phyloP scores from a whole-genome alignment of 257 asterid genomes.

The Eucommia ulmoides region DNA sequence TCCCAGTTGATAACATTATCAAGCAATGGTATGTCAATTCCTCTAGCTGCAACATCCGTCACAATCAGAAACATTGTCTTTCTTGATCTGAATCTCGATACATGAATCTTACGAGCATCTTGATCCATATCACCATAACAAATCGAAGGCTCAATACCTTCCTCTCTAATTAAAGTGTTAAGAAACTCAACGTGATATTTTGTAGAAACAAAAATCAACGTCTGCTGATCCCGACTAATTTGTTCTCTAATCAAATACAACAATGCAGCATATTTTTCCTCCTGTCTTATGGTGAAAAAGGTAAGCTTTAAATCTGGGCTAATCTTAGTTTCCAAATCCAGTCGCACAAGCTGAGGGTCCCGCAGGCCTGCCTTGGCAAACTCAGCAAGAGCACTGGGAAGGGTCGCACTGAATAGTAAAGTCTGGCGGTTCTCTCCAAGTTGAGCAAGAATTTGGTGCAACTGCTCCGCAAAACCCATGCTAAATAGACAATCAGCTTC shows the following conservation, averaged over 20 bases:
- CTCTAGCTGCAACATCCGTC: conserved; percentile 98
- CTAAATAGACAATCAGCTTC: conserved; percentile 95
- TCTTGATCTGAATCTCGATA: conserved; percentile 73
- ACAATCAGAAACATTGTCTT: conserved; percentile 84
- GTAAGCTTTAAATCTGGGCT: conserved; percentile 77
- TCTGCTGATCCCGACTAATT: conserved; percentile 56
- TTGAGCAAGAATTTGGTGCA: conserved; percentile 57
- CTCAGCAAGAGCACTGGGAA: conserved; percentile 94
- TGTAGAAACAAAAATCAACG: conserved; percentile 77
- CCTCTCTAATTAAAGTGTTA: conserved; percentile 47
- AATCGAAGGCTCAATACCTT: conserved; percentile 76
- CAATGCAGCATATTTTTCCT: conserved; percentile 75
- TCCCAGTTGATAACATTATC: conserved; percentile 91
- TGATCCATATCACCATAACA: conserved; percentile 99
- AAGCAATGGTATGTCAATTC: conserved; percentile 91
- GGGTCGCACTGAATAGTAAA: conserved; percentile 83
- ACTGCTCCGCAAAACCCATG: conserved; percentile 91
- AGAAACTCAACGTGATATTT: conserved; percentile 91
- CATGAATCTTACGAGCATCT: conserved; percentile 77
- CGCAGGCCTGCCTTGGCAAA: conserved; percentile 96
- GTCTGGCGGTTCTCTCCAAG: conserved; percentile 89
- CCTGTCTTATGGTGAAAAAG: conserved; percentile 76
- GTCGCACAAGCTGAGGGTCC: conserved; percentile 86
- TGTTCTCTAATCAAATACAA: conserved; percentile 78
- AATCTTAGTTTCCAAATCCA: conserved; percentile 87